Percentiles rank a stretch among this genome's conserved stretches.
Conservation (phyloP, 1,284 basidiomycete species). For the Cryptococcus jaspeensis region DNA sequence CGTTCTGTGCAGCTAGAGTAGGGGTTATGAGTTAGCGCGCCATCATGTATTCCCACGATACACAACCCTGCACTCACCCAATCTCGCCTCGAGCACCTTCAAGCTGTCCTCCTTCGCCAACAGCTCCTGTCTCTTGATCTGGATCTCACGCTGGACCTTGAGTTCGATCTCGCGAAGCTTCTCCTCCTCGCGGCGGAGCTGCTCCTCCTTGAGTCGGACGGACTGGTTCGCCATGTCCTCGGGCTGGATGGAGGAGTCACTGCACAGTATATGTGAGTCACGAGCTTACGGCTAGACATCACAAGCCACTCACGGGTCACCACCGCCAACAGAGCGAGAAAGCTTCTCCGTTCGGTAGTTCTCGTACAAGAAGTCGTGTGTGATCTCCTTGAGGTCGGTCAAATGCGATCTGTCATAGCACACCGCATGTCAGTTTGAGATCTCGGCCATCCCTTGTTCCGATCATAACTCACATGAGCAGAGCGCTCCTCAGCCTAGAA, state of each 20-base stretch:
- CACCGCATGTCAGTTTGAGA: not conserved
- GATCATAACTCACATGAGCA: slow-evolving; percentile 67
- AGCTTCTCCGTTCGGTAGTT: slow-evolving; percentile 99
- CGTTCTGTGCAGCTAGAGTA: too few species aligned
- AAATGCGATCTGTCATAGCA: slow-evolving; percentile 74
- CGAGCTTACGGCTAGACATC: not conserved
- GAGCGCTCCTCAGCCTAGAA: slow-evolving; percentile 80
- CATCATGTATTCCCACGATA: not conserved
- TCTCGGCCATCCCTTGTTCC: not conserved
- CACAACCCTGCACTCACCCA: slow-evolving; percentile 32
- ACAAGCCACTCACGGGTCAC: slow-evolving; percentile 63
- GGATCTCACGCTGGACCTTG: slow-evolving; percentile 97
- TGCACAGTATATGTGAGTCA: slow-evolving; percentile 33
- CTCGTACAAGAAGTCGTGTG: slow-evolving; percentile 84
- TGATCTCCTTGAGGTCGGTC: slow-evolving; percentile 86
- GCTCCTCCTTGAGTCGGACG: slow-evolving; percentile 97
- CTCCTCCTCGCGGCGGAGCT: slow-evolving; percentile 95
- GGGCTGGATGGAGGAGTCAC: slow-evolving; percentile 79
- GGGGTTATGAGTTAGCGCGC: too few species aligned
- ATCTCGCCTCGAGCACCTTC: slow-evolving; percentile 51
- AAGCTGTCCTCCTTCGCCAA: slow-evolving; percentile 80
- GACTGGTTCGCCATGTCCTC: slow-evolving; percentile 96
- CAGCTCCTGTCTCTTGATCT: slow-evolving; percentile 96
- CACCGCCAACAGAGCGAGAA: slow-evolving; percentile 85
- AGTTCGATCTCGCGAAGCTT: slow-evolving; percentile 98